Evolutionary conservation across 2,329 filamentous ascomycete species (phyloP), one percentile per base, ranked within the genome.

Genomic region (Calonectria pteridis): DNA sequence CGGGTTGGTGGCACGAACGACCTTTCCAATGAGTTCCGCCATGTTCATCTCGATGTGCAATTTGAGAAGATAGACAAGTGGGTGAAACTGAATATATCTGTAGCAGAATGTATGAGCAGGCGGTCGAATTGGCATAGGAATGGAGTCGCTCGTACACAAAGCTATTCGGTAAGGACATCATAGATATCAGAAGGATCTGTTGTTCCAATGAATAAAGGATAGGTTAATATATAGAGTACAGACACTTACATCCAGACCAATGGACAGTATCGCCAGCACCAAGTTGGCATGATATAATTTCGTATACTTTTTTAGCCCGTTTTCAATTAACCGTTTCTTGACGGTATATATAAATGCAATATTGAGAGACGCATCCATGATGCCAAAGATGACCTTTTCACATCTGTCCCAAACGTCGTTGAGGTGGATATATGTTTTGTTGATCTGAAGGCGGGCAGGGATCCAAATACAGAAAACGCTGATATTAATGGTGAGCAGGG

Each of bases 391-490:
- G 2, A 84, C 82, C 75, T 89, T 89, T 68, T 88, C 86, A 62
- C 84, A 82, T 4, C 88, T 85, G 67, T 89, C 88, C 87, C 87
- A 89, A 28, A 88, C 78, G 0, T 84, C 75, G 75, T 89, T 89
- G 72, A 88, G 77, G 18, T 81, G 73, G 23, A 87, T 81, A 35
- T 82, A 88, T 0, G 71, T 82, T 0, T 82, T 50, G 20, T 77
- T 84, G 55, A 85, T 82, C 67, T 86, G 83, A 9, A 88, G 82
- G 3, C 86, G 85, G 1, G 87, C 84, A 0, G 88, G 88, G 11
- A 89, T 85, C 88, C 88, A 89, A 43, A 89, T 87, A 62, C 82
- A 85, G 73, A 87, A 88, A 20, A 89, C 87, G 4, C 85, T 85
- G 65, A 89, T 84, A 71, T 89, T 89, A 75, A 89, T 83, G 0